Conservation (phyloP, 1,284 basidiomycete genomes). For the Salmacisia buchloeana region DNA sequence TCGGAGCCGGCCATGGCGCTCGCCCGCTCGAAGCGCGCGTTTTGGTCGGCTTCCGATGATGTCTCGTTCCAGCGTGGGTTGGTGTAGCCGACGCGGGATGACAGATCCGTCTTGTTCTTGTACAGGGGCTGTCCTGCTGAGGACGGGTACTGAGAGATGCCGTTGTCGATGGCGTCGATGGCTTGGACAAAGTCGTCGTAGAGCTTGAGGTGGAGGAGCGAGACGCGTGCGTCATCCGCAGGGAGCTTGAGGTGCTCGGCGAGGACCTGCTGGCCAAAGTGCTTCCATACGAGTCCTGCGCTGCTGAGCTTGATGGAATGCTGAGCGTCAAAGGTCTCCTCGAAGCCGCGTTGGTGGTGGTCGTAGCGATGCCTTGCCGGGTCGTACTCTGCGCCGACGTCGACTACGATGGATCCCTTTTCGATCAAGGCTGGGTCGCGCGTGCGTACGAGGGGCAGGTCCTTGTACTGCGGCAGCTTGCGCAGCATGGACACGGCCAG, state of each 20-base stretch:
- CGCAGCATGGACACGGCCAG: slow-evolving; percentile 85
- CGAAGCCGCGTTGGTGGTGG: slow-evolving; percentile 92
- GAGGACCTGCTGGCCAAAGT: slow-evolving; percentile 87
- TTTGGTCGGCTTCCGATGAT: slow-evolving; percentile 24
- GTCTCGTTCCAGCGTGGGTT: slow-evolving; percentile 48
- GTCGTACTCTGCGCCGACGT: slow-evolving; percentile 91
- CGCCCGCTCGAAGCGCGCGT: slow-evolving; percentile 64
- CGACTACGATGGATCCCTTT: slow-evolving; percentile 89
- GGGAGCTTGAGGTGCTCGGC: slow-evolving; percentile 60
- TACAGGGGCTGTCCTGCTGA: slow-evolving; percentile 32
- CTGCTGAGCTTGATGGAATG: slow-evolving; percentile 78
- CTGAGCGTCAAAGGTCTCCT: slow-evolving; percentile 78
- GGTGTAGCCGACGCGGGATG: slow-evolving; percentile 39
- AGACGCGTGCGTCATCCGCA: slow-evolving; percentile 62
- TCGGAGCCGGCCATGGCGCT: slow-evolving; percentile 79
- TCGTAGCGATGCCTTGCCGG: slow-evolving; percentile 74
- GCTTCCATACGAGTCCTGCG: slow-evolving; percentile 73
- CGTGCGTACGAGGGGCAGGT: slow-evolving; percentile 54
- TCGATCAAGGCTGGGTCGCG: slow-evolving; percentile 75
- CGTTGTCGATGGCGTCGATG: slow-evolving; percentile 80
- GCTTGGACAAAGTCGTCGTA: slow-evolving; percentile 90
- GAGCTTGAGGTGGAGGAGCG: slow-evolving; percentile 76
- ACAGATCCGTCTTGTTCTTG: slow-evolving; percentile 44
- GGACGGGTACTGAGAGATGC: slow-evolving; percentile 40
- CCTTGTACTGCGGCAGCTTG: slow-evolving; percentile 68